These are phyloP conservation scores for Meredithiella fracta DNA, from an alignment of 2,329 filamentous ascomycete genomes.

Conservation along the genomic window DNA sequence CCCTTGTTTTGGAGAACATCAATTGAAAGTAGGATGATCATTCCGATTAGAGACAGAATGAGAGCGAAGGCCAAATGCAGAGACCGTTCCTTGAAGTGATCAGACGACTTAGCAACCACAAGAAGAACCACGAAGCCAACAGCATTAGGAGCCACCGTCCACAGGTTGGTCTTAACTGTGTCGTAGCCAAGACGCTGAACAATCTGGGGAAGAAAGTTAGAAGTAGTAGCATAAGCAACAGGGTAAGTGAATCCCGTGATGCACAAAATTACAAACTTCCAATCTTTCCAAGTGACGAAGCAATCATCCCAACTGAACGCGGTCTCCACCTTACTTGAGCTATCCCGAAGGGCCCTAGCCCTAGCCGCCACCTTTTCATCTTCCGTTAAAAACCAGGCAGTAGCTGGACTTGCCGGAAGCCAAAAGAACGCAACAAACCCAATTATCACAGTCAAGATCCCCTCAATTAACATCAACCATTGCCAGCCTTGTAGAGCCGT, in stretches of 20 bases:
- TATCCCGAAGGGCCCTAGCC: conserved; percentile 29
- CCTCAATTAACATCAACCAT: conserved; percentile 55
- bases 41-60: conserved; percentile 25
- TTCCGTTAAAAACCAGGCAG: conserved; percentile 29
- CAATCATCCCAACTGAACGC: conserved; percentile 25
- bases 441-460: conserved; percentile 26
- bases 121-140: conserved; percentile 31
- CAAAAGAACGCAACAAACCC: conserved; percentile 21
- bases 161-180: conserved; percentile 30
- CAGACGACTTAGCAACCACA: conserved; percentile 27
- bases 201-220: conserved; percentile 34
- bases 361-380: conserved; percentile 30
- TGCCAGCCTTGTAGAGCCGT: conserved; percentile 43
- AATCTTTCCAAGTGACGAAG: conserved; percentile 25
- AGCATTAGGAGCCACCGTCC: conserved; percentile 32
- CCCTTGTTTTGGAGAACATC: conserved; percentile 26
- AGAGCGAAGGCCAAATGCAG: conserved; percentile 27
- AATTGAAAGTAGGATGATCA: conserved; percentile 28
- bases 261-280: conserved; percentile 27
- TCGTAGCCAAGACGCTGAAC: conserved; percentile 28
- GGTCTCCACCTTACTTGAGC: conserved; percentile 23
- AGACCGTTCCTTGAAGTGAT: conserved; percentile 28
- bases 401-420: conserved; percentile 29
- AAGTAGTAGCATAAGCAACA: conserved; percentile 25
- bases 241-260: conserved; percentile 32